A percentile compares a stretch with the other conserved stretches of the same genome.
These are phyloP conservation scores for Mollisiaceae sp. DNA, from an alignment of 2,329 filamentous ascomycete genomes.

Conservation along the genomic window DNA sequence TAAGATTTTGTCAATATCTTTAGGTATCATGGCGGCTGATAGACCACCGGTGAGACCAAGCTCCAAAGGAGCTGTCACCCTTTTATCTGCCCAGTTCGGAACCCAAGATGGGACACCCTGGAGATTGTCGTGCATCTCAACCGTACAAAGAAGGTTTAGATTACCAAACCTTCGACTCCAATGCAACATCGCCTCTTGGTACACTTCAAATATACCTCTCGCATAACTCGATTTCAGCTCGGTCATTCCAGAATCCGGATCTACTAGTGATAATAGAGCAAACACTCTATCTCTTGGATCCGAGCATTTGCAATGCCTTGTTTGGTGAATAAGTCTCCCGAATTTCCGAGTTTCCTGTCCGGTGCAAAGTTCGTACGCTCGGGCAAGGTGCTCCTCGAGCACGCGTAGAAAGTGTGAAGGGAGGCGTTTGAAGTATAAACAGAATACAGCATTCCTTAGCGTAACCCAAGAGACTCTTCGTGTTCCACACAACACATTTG, in stretches of 20 bases:
- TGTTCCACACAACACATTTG: conserved; percentile 20
- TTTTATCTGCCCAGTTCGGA: conserved; percentile 11
- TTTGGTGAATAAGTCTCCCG: not conserved
- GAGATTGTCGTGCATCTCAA: not conserved
- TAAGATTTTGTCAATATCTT: not conserved
- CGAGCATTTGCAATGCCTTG: conserved; percentile 10
- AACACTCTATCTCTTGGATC: conserved; percentile 23
- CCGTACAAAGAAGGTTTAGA: not conserved
- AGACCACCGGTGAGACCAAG: not conserved
- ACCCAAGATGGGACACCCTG: conserved; percentile 15
- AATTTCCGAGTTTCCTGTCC: not conserved
- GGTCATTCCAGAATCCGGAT: not conserved
- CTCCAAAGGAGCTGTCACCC: not conserved
- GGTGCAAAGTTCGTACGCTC: not conserved
- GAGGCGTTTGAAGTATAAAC: not conserved
- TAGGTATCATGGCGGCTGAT: not conserved
- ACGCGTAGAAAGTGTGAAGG: not conserved
- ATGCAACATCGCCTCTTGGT: conserved; percentile 10
- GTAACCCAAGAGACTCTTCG: conserved; percentile 9
- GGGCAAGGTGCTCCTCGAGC: not conserved
- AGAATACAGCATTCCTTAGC: conserved; percentile 10
- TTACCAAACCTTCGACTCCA: not conserved
- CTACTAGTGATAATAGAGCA: conserved; percentile 11
- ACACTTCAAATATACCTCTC: conserved; percentile 16
- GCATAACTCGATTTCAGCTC: conserved; percentile 12